Base-by-base conservation (phyloP, 1,139 yeast species). In the Yamadazyma aaseri region DNA sequence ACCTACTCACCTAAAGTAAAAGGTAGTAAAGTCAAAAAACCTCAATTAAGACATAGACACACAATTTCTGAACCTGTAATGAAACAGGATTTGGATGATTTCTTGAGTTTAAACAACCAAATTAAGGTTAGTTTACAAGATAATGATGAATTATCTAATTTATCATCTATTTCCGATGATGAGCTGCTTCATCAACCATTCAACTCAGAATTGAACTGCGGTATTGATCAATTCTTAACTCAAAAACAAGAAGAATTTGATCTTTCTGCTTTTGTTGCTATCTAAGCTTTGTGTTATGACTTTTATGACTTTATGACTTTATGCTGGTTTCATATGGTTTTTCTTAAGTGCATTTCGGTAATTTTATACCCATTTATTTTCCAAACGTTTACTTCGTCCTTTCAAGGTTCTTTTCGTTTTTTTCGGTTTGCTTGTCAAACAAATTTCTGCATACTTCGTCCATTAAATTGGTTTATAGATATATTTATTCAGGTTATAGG, bases 1-100 rank as follows among this genome's bases (percentile, higher is more conserved):
- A 50, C 61, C n/a, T 63, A 65, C 51, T 64, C 66, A 6, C 70
- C 71, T 29, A 54, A 49, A 36, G 7, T 34, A 4, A 34, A 43
- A 24, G 46, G 35, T 15, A 35, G 45, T 21, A 52, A 52, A 36
- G 48, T 47, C 33, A 51, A 47, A 38, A 54, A 52, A 41, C 56
- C 57, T 36, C 31, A 36, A 27, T 33, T 42, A 22, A 36, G 33
- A 28, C 49, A 45, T 26, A 52, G 56, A 42, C 50, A 52, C 21
- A 47, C 58, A 7, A 46, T 46, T 27, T 53, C 63, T 12, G 62
- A 54, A 34, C 56, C 58, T 17, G 30, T 41, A 4, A 12, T 22
- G n/a, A 34, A 25, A 20, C 37, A 33, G 17, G 60, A 55, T 18
- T 55, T 63, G 34, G 65, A 63, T 30, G 65, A 60, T 35, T 56